These are phyloP conservation scores for Fusarium nygamai DNA, from an alignment of 2,329 filamentous ascomycete species.

Conservation along the genomic window DNA sequence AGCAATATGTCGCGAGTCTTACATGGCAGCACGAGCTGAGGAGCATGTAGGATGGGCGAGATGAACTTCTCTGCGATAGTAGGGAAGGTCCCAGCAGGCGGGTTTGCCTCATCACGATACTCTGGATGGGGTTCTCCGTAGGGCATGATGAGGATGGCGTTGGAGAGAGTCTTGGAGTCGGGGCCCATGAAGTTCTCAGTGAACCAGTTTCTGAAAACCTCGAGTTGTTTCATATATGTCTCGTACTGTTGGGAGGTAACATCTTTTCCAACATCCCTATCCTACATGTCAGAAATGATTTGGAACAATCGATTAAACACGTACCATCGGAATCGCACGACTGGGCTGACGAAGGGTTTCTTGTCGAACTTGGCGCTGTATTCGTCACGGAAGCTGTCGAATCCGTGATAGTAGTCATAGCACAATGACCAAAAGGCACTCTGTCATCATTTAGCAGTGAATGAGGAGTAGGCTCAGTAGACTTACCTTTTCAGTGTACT, in stretches of 20 bases:
- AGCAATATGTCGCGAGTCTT: too few species aligned
- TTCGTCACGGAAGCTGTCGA: not conserved
- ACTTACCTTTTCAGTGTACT: not conserved
- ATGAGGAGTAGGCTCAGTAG: fast-evolving
- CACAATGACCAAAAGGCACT: not conserved
- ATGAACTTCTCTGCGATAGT: not conserved
- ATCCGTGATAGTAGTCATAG: not conserved
- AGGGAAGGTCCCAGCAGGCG: not conserved
- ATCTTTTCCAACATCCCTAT: not conserved
- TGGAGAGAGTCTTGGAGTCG: fast-evolving
- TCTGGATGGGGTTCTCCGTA: not conserved
- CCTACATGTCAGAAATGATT: not conserved
- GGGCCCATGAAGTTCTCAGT: fast-evolving
- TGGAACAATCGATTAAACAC: not conserved
- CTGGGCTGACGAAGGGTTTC: not conserved
- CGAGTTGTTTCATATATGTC: fast-evolving
- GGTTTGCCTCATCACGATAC: not conserved
- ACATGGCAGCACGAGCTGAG: not conserved
- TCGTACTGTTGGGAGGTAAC: fast-evolving
- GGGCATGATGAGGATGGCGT: not conserved
- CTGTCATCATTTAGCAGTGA: not conserved
- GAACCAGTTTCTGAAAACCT: not conserved
- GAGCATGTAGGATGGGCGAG: not conserved
- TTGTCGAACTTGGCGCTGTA: not conserved
- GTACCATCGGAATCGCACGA: not conserved